Conservation (phyloP, 2,329 filamentous ascomycete species). For the Massarina eburnea region DNA sequence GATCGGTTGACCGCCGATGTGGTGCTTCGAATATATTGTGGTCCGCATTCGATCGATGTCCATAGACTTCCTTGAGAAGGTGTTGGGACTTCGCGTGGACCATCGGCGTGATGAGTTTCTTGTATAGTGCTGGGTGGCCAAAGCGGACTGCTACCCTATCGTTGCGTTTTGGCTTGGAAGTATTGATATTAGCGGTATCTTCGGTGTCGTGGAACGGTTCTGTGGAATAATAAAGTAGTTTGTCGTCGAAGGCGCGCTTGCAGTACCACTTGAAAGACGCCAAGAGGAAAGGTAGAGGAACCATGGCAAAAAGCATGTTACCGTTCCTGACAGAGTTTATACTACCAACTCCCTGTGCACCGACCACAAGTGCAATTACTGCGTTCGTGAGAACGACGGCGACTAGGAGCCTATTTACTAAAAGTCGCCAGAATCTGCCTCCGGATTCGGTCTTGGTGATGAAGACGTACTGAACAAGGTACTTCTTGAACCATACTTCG, state of each 20-base stretch:
- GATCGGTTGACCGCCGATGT: constrained; percentile 30
- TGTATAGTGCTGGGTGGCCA: constrained; percentile 87
- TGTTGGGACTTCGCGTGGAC: constrained; percentile 88
- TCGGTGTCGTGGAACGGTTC: constrained; percentile 52
- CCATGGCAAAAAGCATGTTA: constrained; percentile 66
- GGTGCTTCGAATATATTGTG: constrained; percentile 28
- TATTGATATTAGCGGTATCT: constrained; percentile 48
- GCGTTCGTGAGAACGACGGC: constrained; percentile 75
- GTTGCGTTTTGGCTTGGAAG: constrained; percentile 33
- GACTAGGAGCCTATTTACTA: constrained; percentile 92
- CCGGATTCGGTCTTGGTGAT: constrained; percentile 96
- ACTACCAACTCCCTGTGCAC: constrained; percentile 60
- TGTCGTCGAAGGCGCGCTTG: constrained; percentile 70
- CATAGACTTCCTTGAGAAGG: constrained; percentile 78
- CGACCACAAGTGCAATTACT: constrained; percentile 75
- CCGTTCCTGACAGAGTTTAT: constrained; percentile 42
- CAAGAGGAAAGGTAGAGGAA: constrained; percentile 77
- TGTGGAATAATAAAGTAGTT: constrained; percentile 77
- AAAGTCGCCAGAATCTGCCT: constrained; percentile 83
- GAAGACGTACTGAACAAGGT: constrained; percentile 80
- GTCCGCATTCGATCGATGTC: constrained; percentile 62
- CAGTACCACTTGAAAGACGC: constrained; percentile 85
- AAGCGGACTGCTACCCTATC: constrained; percentile 76
- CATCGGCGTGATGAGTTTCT: constrained; percentile 67
- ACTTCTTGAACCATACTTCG: constrained; percentile 91